phyloP scores from a whole-genome alignment of 2,329 filamentous ascomycete species.

The Alternaria sp. region DNA sequence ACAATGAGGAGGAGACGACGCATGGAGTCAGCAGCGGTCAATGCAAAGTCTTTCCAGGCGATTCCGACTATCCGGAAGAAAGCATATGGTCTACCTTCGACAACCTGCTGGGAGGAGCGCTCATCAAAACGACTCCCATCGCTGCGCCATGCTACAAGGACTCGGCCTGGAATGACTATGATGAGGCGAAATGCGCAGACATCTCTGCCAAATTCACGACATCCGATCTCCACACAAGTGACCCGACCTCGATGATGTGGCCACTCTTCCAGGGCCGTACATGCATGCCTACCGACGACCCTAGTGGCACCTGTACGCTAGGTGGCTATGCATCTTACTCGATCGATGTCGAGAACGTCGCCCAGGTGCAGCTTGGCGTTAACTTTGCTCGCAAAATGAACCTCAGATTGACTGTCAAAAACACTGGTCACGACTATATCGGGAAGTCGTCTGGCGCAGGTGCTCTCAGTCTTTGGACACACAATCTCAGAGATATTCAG shows the following conservation, averaged over 20 bases:
- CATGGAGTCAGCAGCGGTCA: neutral
- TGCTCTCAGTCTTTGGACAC: conserved; percentile 37
- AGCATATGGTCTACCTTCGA: conserved; percentile 27
- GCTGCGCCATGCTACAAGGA: conserved; percentile 30
- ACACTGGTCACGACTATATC: conserved; percentile 25
- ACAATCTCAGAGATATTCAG: conserved; percentile 29
- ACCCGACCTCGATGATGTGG: conserved; percentile 34
- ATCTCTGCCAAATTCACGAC: conserved; percentile 17
- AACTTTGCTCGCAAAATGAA: conserved; percentile 29
- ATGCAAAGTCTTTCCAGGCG: conserved; percentile 32
- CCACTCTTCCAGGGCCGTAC: conserved; percentile 33
- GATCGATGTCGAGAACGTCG: conserved; percentile 20
- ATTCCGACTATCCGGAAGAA: conserved; percentile 20
- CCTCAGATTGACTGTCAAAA: conserved; percentile 25
- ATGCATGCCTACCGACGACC: conserved; percentile 25
- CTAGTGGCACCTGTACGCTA: conserved; percentile 16
- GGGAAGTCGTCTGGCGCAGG: conserved; percentile 35
- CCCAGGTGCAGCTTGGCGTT: conserved; percentile 21
- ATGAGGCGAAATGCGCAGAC: conserved; percentile 19
- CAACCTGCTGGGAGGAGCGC: conserved; percentile 14
- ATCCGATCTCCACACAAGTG: conserved; percentile 14
- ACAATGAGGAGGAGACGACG: neutral
- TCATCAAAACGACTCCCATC: conserved; percentile 29
- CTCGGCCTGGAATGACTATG: conserved; percentile 13
- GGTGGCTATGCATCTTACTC: conserved; percentile 24